Percentiles rank a stretch among this genome's conserved stretches.
These are phyloP conservation scores for Rhizopogon roseolus DNA, from an alignment of 768 basidiomycete genomes.

Conservation along the genomic window DNA sequence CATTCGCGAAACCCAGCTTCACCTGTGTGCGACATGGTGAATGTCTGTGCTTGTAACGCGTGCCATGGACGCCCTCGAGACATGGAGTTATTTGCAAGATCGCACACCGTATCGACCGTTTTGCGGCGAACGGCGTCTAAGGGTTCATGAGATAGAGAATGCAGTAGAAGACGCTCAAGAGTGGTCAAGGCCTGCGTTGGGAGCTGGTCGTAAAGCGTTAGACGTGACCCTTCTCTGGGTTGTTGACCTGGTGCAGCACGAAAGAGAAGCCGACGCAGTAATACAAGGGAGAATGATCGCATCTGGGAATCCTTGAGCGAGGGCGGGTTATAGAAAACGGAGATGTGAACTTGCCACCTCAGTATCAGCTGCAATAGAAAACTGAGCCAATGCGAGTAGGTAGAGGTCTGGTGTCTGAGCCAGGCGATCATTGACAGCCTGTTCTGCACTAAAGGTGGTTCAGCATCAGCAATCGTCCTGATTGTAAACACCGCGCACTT, in stretches of 20 bases:
- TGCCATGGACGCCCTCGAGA: constrained; percentile 76
- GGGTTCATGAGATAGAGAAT: constrained; percentile 61
- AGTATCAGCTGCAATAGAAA: constrained; percentile 70
- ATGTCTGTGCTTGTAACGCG: constrained; percentile 67
- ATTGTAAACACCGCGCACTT: constrained; percentile 35
- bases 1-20: constrained; percentile 43
- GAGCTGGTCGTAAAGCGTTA: constrained; percentile 76
- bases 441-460: constrained; percentile 55
- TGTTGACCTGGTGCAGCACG: constrained; percentile 41
- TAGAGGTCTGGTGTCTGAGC: constrained; percentile 77
- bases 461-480: not conserved
- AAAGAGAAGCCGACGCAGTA: constrained; percentile 75
- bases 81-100: constrained; percentile 75
- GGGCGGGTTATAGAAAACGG: constrained; percentile 1
- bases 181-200: constrained; percentile 59
- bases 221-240: constrained; percentile 30
- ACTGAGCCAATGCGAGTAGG: constrained; percentile 73
- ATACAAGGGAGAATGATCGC: constrained; percentile 80
- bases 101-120: constrained; percentile 70
- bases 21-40: constrained; percentile 49
- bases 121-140: constrained; percentile 58
- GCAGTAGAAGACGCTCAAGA: constrained; percentile 68
- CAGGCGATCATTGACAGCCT: constrained; percentile 76
- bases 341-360: constrained; percentile 57
- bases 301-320: constrained; percentile 43